Conservation (phyloP, 768 basidiomycete species). For the Termitomyces sp. region DNA sequence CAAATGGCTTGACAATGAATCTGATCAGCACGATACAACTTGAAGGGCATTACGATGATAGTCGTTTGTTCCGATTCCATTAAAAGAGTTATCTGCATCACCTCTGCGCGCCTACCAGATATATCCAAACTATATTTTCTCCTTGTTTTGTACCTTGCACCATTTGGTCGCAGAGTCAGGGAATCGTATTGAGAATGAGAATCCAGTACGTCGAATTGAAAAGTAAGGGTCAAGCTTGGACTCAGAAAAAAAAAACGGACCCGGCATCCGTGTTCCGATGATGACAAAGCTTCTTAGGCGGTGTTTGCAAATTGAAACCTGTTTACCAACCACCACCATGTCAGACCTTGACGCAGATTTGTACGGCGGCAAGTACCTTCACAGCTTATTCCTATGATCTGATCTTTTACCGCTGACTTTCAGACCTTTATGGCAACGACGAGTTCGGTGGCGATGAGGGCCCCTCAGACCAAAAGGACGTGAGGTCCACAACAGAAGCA, state of each 20-base stretch:
- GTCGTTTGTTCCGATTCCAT: neutral
- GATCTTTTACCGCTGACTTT: neutral
- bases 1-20: too few relatives aligned
- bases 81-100: too few relatives aligned
- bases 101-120: too few relatives aligned
- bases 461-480: slow-evolving; percentile 32
- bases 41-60: neutral
- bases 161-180: too few relatives aligned
- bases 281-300: slow-evolving; percentile 17
- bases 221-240: too few relatives aligned
- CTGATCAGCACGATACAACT: neutral
- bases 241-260: neutral
- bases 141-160: too few relatives aligned
- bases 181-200: too few relatives aligned
- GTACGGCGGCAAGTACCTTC: slow-evolving; percentile 65
- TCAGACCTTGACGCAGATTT: slow-evolving; percentile 87
- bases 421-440: slow-evolving; percentile 77
- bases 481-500: slow-evolving; percentile 25
- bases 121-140: neutral
- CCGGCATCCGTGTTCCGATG: slow-evolving; percentile 1
- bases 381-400: neutral
- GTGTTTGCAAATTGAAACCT: slow-evolving; percentile 17
- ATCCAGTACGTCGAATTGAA: too few relatives aligned
- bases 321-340: slow-evolving; percentile 38
- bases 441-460: slow-evolving; percentile 49